Evolutionary conservation across 305 asterid genomes (phyloP).

Genomic region (Fraxinus platypoda): DNA sequence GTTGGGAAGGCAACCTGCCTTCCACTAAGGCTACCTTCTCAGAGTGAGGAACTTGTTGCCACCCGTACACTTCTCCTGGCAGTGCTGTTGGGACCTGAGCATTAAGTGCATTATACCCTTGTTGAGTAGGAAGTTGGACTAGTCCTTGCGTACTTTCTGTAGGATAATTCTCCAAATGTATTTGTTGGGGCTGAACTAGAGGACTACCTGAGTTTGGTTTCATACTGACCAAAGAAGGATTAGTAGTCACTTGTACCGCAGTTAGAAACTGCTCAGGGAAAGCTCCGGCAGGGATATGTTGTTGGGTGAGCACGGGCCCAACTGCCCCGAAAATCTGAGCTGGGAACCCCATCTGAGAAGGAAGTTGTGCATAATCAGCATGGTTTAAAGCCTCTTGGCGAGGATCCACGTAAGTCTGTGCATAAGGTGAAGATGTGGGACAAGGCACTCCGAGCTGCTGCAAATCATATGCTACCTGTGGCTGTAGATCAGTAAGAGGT

Average conservation of each 20-base stretch:
- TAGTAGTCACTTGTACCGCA: constrained; percentile 50
- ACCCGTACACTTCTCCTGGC: constrained; percentile 46
- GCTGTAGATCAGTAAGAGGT: constrained; percentile 41
- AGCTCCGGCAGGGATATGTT: constrained; percentile 39
- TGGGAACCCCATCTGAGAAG: constrained; percentile 67
- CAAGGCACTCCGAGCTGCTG: constrained; percentile 34
- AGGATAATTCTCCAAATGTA: constrained; percentile 52
- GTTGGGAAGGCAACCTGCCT: constrained; percentile 48
- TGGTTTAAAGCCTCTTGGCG: constrained; percentile 49
- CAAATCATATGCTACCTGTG: constrained; percentile 15
- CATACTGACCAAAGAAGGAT: constrained; percentile 59
- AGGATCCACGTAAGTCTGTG: constrained; percentile 56
- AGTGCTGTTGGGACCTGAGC: constrained; percentile 46
- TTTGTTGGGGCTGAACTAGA: constrained; percentile 53
- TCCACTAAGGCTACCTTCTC: constrained; percentile 55
- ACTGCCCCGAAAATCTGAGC: constrained; percentile 51
- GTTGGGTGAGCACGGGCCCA: constrained; percentile 51
- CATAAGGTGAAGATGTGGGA: constrained; percentile 51
- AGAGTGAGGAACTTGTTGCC: constrained; percentile 62
- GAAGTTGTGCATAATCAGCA: constrained; percentile 53
- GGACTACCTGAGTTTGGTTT: constrained; percentile 45
- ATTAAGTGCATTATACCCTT: constrained; percentile 52
- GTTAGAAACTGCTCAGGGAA: constrained; percentile 61
- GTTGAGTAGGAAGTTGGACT: constrained; percentile 60
- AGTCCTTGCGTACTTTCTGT: constrained; percentile 51